Evolutionary conservation across 2,329 filamentous ascomycete species (phyloP).

Genomic region (Diaporthe humulicola): DNA sequence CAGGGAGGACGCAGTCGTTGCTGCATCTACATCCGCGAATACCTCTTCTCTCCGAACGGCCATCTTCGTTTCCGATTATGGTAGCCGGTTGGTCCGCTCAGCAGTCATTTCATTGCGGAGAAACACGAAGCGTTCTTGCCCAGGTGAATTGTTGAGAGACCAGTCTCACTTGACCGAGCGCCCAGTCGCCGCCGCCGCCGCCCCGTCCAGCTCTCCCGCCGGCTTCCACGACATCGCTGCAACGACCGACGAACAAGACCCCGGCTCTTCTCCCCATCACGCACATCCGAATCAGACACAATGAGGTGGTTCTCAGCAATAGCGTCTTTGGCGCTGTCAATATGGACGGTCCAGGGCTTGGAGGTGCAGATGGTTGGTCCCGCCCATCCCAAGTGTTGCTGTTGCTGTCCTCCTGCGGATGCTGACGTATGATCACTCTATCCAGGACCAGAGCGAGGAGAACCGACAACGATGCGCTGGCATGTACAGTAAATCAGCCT

Average conservation of each 20-base stretch:
- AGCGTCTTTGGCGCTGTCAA: slow-evolving; percentile 65
- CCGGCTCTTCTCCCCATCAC: neutral
- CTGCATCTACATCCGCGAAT: slow-evolving; percentile 7
- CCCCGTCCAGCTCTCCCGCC: slow-evolving; percentile 12
- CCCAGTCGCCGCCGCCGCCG: slow-evolving; percentile 14
- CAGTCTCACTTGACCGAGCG: slow-evolving; percentile 6
- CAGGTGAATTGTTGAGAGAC: slow-evolving; percentile 14
- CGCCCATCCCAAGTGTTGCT: slow-evolving; percentile 8
- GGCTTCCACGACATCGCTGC: slow-evolving; percentile 3
- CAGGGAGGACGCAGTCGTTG: slow-evolving; percentile 20
- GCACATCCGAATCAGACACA: slow-evolving; percentile 42
- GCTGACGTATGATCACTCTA: slow-evolving; percentile 30
- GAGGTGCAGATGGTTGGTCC: slow-evolving; percentile 69
- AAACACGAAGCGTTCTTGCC: neutral
- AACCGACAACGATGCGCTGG: slow-evolving; percentile 87
- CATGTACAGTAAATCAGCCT: slow-evolving; percentile 93
- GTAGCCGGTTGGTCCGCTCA: slow-evolving; percentile 22
- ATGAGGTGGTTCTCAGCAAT: slow-evolving; percentile 70
- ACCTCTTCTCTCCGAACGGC: neutral
- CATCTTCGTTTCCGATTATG: slow-evolving; percentile 13
- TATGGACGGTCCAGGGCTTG: slow-evolving; percentile 67
- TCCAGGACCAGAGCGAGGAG: slow-evolving; percentile 79
- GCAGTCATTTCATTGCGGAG: slow-evolving; percentile 14
- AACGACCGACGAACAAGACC: neutral
- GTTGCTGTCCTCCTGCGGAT: neutral